Percentiles rank a stretch among this genome's conserved stretches.
Evolutionary conservation across 148 eudicot species (phyloP).

Genomic region (Nepenthes mirabilis): DNA sequence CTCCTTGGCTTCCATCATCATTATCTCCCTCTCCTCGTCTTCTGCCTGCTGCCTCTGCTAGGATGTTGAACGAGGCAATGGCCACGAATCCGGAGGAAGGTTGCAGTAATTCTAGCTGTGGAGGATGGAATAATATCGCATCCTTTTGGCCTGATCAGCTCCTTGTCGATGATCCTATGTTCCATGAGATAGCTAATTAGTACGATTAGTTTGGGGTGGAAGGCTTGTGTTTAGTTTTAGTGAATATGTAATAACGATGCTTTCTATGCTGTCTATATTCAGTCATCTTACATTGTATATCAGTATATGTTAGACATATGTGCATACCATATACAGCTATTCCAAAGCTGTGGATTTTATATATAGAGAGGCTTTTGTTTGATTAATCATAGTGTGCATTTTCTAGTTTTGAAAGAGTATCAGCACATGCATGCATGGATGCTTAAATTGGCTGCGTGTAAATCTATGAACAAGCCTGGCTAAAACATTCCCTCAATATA

Average conservation of each 20-base stretch:
- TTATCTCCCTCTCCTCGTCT: slow-evolving; percentile 28
- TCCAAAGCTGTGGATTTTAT: too few relatives aligned
- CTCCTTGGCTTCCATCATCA: slow-evolving; percentile 39
- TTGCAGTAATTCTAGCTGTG: slow-evolving; percentile 23
- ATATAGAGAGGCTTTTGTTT: too few relatives aligned
- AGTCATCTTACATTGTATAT: too few relatives aligned
- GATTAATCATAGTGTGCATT: too few relatives aligned
- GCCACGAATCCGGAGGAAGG: slow-evolving; percentile 24
- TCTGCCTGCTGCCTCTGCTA: slow-evolving; percentile 4
- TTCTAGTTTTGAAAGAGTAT: too few relatives aligned
- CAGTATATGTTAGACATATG: too few relatives aligned
- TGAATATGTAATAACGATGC: not conserved
- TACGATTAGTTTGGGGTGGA: not conserved
- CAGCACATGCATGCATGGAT: too few relatives aligned
- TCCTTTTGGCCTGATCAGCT: slow-evolving; percentile 53
- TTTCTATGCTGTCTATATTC: too few relatives aligned
- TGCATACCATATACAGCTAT: too few relatives aligned
- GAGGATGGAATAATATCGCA: slow-evolving; percentile 10
- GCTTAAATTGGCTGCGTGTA: too few relatives aligned
- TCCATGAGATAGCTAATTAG: slow-evolving; percentile 38
- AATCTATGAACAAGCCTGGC: too few relatives aligned
- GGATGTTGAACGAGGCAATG: slow-evolving; percentile 8
- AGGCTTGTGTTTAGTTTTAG: slow-evolving; percentile 8
- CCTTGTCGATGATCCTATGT: slow-evolving; percentile 57
- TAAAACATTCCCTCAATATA: too few relatives aligned